Evolutionary conservation across 106 monocot species (phyloP), one percentile per base, ranked within the genome.

Genomic region (Allium cepa): DNA sequence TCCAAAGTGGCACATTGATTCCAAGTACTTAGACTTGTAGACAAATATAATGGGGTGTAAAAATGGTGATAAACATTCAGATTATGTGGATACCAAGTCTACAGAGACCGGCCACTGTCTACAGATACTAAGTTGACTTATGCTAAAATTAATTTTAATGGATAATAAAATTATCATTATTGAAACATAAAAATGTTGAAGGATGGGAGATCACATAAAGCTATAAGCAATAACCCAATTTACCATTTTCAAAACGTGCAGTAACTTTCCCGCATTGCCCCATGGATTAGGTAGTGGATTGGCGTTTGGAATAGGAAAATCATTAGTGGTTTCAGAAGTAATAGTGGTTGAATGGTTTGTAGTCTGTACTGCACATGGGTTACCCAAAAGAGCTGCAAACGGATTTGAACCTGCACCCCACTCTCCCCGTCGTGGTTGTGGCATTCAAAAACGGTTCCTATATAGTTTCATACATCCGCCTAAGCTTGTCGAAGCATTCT

Each of bases 401-500:
- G 95, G 88, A 60, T 96, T 96, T 56, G 88, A 71, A 27, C 72
- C 83, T 68, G 77, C 80, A 53, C 57, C 70, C 81, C 86, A 47
- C 72, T 56, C 13, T 90, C 87, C 12, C 81, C 93, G 73, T 82
- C 97, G 90, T 87, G n/a, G 92, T 87, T 2, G 93, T 87, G 22
- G 97, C 92, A 93, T 99, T 99, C 59, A 99, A 69, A 61, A 99
- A 91, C 9, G 97, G 97, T 57, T 93, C 97, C 73, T 99, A 92
- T 53, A 99, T 87, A 15, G 83, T 99, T 78, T 99, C 92, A 76
- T 99, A 93, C 97, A 99, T 92, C 53, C 92, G 88, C 63, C 97
- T 80, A 3, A 99, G 90, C 93, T 90, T 93, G 63, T 99, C 92
- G 71, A 99, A 99, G 46, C 97, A 92, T 83, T 93, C 92, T 63